These are phyloP conservation scores for Suhomyces ambrosiae DNA, from an alignment of 1,139 yeast species.

Conservation along the genomic window DNA sequence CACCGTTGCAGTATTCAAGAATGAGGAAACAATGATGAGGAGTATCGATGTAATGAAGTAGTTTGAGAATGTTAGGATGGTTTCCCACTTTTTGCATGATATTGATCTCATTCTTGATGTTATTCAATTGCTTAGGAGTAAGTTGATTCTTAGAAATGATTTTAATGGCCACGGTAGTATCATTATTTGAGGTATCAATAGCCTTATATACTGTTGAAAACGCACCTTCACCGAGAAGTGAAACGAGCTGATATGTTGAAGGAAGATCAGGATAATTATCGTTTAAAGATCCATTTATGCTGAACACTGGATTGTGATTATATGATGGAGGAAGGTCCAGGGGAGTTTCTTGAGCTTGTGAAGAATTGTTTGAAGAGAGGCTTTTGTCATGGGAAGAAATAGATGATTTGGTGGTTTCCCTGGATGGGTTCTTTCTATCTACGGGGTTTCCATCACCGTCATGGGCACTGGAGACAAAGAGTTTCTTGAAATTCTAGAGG, in stretches of 20 bases:
- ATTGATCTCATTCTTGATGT: slow-evolving; percentile 80
- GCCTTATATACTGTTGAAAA: slow-evolving; percentile 87
- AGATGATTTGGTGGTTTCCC: slow-evolving; percentile 1
- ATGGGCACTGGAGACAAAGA: slow-evolving; percentile 14
- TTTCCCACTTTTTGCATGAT: slow-evolving; percentile 70
- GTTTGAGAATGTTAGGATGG: slow-evolving; percentile 73
- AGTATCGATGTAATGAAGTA: slow-evolving; percentile 62
- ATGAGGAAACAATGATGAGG: slow-evolving; percentile 72
- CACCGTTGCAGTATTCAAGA: slow-evolving; percentile 87
- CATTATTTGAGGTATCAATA: slow-evolving; percentile 40
- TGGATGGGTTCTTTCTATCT: background rate
- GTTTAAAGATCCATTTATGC: slow-evolving; percentile 10
- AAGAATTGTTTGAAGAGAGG: background rate
- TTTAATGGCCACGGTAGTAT: slow-evolving; percentile 74
- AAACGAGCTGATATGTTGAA: slow-evolving; percentile 20
- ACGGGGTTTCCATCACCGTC: too few species aligned
- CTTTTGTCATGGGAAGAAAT: background rate
- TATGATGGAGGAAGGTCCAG: background rate
- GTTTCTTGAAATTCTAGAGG: slow-evolving; percentile 19
- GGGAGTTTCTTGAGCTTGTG: slow-evolving; percentile 4
- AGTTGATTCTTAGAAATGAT: slow-evolving; percentile 71
- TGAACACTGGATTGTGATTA: slow-evolving; percentile 7
- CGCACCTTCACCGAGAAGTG: slow-evolving; percentile 78
- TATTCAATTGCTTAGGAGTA: slow-evolving; percentile 49
- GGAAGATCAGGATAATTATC: slow-evolving; percentile 21